Conservation (phyloP, 192 early-diverging fungal species). For the Dissophora globulifera region DNA sequence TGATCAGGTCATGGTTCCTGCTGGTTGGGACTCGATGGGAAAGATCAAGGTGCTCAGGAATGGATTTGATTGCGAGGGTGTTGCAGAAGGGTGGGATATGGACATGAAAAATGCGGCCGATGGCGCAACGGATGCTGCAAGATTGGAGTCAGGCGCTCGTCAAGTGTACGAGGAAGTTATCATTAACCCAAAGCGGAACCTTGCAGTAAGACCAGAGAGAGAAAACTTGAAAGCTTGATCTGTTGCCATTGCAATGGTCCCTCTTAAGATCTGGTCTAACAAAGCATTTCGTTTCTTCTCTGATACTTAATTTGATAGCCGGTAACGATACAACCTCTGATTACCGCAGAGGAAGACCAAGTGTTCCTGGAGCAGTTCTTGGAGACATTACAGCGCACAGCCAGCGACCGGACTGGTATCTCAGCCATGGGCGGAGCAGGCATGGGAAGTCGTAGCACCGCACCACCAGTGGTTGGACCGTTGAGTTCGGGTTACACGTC, state of each 20-base stretch:
- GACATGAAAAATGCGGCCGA: constrained; percentile 51
- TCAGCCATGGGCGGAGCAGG: constrained; percentile 36
- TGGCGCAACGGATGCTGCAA: background rate
- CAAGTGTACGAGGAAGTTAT: constrained; percentile 71
- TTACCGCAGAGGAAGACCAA: constrained; percentile 89
- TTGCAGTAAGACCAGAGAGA: constrained; percentile 52
- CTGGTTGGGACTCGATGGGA: constrained; percentile 94
- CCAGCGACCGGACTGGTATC: constrained; percentile 59
- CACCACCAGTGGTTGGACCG: constrained; percentile 64
- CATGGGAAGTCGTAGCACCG: constrained; percentile 20
- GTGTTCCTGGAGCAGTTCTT: constrained; percentile 84
- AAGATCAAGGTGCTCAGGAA: constrained; percentile 83
- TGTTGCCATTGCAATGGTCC: too few species aligned
- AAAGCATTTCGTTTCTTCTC: background rate
- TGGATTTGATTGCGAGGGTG: constrained; percentile 75
- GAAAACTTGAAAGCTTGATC: too few species aligned
- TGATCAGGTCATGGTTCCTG: constrained; percentile 87
- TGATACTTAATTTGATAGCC: constrained; percentile 53
- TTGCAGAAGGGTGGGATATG: constrained; percentile 69
- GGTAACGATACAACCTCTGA: constrained; percentile 67
- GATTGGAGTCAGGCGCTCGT: constrained; percentile 56
- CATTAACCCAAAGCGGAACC: constrained; percentile 35
- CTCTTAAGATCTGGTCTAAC: background rate
- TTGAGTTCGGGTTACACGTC: constrained; percentile 53
- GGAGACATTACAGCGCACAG: constrained; percentile 70